Conservation (phyloP, 495 filamentous ascomycete genomes). For the Neurospora sp. region DNA sequence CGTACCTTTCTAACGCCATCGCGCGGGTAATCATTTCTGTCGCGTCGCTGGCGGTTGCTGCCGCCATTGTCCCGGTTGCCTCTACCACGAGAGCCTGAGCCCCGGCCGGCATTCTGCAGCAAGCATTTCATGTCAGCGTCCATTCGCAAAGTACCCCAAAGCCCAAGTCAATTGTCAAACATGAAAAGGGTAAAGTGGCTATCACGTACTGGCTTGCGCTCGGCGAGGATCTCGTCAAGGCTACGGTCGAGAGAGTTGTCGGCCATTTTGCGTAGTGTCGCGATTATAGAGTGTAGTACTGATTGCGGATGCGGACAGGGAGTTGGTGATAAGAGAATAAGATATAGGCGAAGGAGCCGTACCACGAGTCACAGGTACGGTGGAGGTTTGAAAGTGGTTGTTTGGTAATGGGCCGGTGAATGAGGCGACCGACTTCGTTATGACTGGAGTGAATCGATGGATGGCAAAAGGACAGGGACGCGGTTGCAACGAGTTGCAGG, state of each 20-base stretch:
- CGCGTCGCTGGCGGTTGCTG: conserved; percentile 42
- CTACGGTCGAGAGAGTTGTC: conserved; percentile 53
- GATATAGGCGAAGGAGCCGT: background rate
- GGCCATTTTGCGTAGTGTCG: background rate
- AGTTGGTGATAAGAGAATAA: background rate
- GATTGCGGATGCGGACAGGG: background rate
- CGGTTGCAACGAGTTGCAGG: background rate
- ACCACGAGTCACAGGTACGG: background rate
- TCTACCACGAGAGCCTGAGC: conserved; percentile 3
- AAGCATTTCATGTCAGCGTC: conserved; percentile 2
- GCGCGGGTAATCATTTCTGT: conserved; percentile 51
- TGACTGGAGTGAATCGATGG: background rate
- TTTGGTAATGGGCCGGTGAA: background rate
- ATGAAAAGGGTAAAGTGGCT: background rate
- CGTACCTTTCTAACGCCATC: conserved; percentile 77
- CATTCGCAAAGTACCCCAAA: background rate
- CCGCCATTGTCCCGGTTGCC: conserved; percentile 21
- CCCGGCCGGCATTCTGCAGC: conserved; percentile 9
- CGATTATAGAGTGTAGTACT: background rate
- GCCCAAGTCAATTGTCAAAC: background rate
- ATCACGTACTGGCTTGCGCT: conserved; percentile 51
- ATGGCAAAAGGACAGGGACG: background rate
- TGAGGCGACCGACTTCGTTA: background rate
- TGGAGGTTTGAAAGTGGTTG: background rate
- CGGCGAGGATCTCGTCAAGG: conserved; percentile 76